Percentiles rank a stretch among this genome's conserved stretches.
phyloP scores from a whole-genome alignment of 805 yeast species.

The Saccharomycopsis lassenensis region DNA sequence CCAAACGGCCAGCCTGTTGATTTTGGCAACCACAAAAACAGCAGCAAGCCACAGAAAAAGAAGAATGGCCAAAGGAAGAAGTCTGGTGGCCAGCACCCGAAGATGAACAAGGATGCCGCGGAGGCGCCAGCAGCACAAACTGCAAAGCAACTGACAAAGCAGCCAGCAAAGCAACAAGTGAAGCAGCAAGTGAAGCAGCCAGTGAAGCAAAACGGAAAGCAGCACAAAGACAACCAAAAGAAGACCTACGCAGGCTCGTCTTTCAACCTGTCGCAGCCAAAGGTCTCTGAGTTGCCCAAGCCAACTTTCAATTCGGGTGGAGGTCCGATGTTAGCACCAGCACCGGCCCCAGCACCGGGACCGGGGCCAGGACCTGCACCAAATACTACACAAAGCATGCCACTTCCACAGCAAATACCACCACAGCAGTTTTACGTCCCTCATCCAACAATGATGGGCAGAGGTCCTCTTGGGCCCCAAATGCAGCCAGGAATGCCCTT shows the following conservation, averaged over 20 bases:
- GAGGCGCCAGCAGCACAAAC: no score
- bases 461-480: no score
- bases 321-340: no score
- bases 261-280: conserved; percentile 15
- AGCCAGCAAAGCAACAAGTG: conserved; percentile 3
- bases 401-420: no score
- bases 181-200: not conserved
- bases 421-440: no score
- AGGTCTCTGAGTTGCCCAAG: conserved; percentile 16
- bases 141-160: not conserved
- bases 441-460: no score
- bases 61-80: not conserved
- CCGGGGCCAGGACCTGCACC: no score
- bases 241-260: conserved; percentile 17
- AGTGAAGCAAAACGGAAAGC: not conserved
- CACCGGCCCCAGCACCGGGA: no score
- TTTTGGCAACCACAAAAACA: conserved; percentile 13
- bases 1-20: conserved; percentile 18
- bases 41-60: conserved; percentile 3
- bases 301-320: conserved; percentile 15
- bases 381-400: no score
- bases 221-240: not conserved
- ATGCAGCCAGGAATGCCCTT: no score
- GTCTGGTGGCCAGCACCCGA: not conserved
- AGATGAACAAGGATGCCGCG: conserved; percentile 1